A percentile compares a stretch with the other conserved stretches of the same genome.
phyloP scores from a whole-genome alignment of 306 rosid genomes.

The Cicer cuneatum region DNA sequence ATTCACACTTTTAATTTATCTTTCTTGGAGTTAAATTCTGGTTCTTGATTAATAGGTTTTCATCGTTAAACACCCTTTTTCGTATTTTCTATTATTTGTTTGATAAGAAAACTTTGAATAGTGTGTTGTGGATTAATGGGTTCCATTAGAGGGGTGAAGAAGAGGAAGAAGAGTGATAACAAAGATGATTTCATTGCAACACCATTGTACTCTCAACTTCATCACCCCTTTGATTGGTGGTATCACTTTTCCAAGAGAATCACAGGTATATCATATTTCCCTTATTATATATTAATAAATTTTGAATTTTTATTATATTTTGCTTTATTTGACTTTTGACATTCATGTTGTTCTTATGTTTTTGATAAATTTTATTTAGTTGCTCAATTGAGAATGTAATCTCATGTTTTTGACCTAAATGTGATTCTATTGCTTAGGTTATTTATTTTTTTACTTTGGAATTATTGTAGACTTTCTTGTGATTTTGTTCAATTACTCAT shows the following conservation, averaged over 20 bases:
- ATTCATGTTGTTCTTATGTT: conserved; percentile 3
- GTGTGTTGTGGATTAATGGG: conserved; percentile 59
- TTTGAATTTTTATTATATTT: neutral
- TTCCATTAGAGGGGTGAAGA: conserved; percentile 84
- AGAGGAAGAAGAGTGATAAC: conserved; percentile 69
- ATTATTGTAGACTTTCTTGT: neutral
- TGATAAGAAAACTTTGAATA: conserved; percentile 41
- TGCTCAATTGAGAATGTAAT: neutral
- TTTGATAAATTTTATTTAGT: neutral
- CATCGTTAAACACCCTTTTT: conserved; percentile 34
- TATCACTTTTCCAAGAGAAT: conserved; percentile 74
- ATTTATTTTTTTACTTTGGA: conserved; percentile 10
- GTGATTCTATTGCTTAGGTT: conserved; percentile 11
- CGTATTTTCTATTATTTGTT: conserved; percentile 37
- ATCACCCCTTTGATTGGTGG: conserved; percentile 87
- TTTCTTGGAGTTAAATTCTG: conserved; percentile 51
- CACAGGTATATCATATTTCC: conserved; percentile 50
- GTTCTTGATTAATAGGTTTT: conserved; percentile 47
- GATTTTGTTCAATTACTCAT: conserved; percentile 15
- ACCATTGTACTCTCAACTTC: conserved; percentile 55
- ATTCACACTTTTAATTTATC: conserved; percentile 46
- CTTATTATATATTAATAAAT: neutral
- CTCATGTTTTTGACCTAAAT: conserved; percentile 24
- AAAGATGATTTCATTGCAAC: conserved; percentile 62
- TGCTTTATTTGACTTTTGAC: conserved; percentile 3